phyloP scores from a whole-genome alignment of 345 rosid species.

The Garcia nutans region DNA sequence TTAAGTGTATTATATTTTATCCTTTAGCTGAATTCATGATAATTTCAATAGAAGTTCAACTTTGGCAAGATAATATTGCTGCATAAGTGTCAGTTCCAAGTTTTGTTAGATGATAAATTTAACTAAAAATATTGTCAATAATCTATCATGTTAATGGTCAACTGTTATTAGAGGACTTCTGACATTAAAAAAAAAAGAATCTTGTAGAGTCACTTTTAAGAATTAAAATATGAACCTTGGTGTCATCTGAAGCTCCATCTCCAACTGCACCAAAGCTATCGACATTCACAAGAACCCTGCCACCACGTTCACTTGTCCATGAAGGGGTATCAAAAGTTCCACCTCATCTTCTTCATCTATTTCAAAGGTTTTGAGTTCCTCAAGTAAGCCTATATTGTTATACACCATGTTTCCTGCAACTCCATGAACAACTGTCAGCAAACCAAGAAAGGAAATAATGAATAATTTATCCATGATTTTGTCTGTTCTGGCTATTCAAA shows the following conservation, averaged over 20 bases:
- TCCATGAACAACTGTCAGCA: slow-evolving; percentile 50
- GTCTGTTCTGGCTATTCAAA: slow-evolving; percentile 29
- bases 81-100: neutral
- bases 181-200: neutral
- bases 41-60: neutral
- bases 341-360: slow-evolving; percentile 49
- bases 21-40: neutral
- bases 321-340: slow-evolving; percentile 40
- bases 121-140: neutral
- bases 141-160: neutral
- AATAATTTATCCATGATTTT: slow-evolving; percentile 51
- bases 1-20: neutral
- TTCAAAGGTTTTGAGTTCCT: slow-evolving; percentile 55
- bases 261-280: slow-evolving; percentile 91
- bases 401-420: slow-evolving; percentile 40
- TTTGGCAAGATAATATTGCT: neutral
- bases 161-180: neutral
- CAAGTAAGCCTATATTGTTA: slow-evolving; percentile 46
- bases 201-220: neutral
- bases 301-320: slow-evolving; percentile 54
- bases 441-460: slow-evolving; percentile 45
- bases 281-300: slow-evolving; percentile 79
- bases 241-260: slow-evolving; percentile 89
- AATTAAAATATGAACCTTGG: slow-evolving; percentile 54
- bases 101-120: neutral